These are phyloP conservation scores for Tricharina praecox DNA, from an alignment of 495 filamentous ascomycete genomes.

Conservation along the genomic window DNA sequence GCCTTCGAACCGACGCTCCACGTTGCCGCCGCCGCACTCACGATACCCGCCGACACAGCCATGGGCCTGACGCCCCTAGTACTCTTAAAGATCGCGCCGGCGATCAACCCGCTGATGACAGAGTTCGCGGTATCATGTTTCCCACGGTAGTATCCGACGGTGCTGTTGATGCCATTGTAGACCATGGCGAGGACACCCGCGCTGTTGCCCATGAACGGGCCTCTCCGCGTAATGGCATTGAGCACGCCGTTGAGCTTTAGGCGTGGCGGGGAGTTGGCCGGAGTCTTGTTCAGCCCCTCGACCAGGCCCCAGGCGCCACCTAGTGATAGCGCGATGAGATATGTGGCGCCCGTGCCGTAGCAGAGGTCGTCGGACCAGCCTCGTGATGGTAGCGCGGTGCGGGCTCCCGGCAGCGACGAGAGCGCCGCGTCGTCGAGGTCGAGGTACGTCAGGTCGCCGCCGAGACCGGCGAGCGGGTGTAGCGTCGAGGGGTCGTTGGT, in stretches of 20 bases:
- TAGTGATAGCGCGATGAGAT: constrained; percentile 66
- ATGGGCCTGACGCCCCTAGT: constrained; percentile 78
- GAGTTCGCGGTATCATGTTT: constrained; percentile 87
- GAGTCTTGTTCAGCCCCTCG: constrained; percentile 65
- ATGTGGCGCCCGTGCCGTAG: constrained; percentile 89
- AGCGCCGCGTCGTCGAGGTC: constrained; percentile 81
- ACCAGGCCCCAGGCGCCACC: constrained; percentile 83
- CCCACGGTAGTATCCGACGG: constrained; percentile 64
- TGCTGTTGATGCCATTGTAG: constrained; percentile 89
- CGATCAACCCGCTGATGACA: constrained; percentile 63
- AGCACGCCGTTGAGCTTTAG: constrained; percentile 81
- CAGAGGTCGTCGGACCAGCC: constrained; percentile 97
- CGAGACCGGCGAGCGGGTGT: constrained; percentile 85
- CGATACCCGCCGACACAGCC: constrained; percentile 78
- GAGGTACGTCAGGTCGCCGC: constrained; percentile 84
- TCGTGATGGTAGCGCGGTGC: constrained; percentile 75
- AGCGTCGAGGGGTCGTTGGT: constrained; percentile 70
- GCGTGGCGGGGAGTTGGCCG: constrained; percentile 60
- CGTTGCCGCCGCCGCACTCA: constrained; percentile 62
- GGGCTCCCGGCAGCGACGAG: constrained; percentile 69
- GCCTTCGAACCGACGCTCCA: constrained; percentile 52
- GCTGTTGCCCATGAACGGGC: constrained; percentile 91
- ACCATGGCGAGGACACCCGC: constrained; percentile 88
- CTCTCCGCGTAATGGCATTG: constrained; percentile 79
- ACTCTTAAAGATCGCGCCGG: constrained; percentile 90